These are phyloP conservation scores for Primulina huaijiensis DNA, from an alignment of 257 asterid species.

Conservation along the genomic window DNA sequence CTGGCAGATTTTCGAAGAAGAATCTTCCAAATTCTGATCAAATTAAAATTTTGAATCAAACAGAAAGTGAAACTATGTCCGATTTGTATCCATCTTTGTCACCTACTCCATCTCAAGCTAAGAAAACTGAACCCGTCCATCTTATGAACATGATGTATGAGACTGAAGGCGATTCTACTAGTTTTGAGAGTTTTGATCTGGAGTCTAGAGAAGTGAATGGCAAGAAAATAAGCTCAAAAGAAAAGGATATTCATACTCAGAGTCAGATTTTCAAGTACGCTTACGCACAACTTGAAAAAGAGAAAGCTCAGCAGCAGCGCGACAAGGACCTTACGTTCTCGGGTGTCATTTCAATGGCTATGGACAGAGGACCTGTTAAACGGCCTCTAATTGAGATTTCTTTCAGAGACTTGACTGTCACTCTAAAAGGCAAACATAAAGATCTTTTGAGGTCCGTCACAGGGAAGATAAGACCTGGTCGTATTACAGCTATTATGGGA, in stretches of 20 bases:
- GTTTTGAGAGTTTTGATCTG: conserved; percentile 15
- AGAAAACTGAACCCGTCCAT: conserved; percentile 24
- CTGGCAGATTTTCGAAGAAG: conserved; percentile 65
- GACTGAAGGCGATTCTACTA: conserved; percentile 19
- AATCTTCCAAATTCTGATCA: conserved; percentile 35
- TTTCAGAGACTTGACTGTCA: conserved; percentile 48
- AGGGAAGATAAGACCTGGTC: conserved; percentile 56
- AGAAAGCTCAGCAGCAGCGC: conserved; percentile 54
- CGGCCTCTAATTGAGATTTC: conserved; percentile 51
- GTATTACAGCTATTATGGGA: conserved; percentile 58
- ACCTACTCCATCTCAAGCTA: conserved; percentile 22
- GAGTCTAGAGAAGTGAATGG: conserved; percentile 21
- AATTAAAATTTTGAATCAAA: conserved; percentile 32
- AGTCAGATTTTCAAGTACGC: conserved; percentile 67
- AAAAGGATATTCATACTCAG: conserved; percentile 41
- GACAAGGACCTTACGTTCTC: conserved; percentile 55
- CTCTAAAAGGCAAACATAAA: conserved; percentile 53
- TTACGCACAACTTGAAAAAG: conserved; percentile 54
- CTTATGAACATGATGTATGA: conserved; percentile 22
- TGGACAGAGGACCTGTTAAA: conserved; percentile 34
- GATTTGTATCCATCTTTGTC: conserved; percentile 20
- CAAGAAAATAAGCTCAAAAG: conserved; percentile 36
- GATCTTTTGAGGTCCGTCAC: conserved; percentile 45
- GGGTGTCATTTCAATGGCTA: conserved; percentile 54
- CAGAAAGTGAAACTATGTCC: conserved; percentile 27